phyloP scores from a whole-genome alignment of 1,139 yeast species.

The Torulaspora pretoriensis region DNA sequence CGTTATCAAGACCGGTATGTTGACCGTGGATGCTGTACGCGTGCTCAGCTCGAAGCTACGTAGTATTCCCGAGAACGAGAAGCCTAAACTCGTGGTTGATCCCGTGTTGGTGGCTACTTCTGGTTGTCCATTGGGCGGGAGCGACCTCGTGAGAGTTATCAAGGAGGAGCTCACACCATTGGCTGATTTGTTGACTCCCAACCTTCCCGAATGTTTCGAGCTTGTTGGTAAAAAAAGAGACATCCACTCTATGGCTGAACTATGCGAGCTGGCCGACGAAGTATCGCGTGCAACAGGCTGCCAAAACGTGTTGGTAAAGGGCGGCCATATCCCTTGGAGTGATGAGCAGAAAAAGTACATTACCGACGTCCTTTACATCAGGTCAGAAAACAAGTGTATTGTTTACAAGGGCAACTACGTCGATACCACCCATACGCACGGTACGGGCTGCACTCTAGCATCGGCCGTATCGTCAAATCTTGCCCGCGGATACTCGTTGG shows the following conservation, averaged over 20 bases:
- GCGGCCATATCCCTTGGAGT: constrained; percentile 70
- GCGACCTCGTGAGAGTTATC: constrained; percentile 44
- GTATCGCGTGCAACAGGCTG: constrained; percentile 46
- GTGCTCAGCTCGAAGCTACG: constrained; percentile 43
- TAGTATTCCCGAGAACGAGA: constrained; percentile 34
- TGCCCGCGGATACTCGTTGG: constrained; percentile 49
- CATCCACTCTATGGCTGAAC: constrained; percentile 37
- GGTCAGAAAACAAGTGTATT: constrained; percentile 39
- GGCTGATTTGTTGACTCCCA: constrained; percentile 74
- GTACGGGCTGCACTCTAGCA: constrained; percentile 88
- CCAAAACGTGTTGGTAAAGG: constrained; percentile 64
- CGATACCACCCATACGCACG: constrained; percentile 63
- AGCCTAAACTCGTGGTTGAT: constrained; percentile 54
- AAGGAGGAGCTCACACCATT: constrained; percentile 44
- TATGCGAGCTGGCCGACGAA: constrained; percentile 42
- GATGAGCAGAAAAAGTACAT: constrained; percentile 36
- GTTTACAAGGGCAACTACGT: constrained; percentile 50
- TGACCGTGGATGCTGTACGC: constrained; percentile 55
- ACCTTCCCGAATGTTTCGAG: constrained; percentile 57
- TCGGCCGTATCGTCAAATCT: constrained; percentile 76
- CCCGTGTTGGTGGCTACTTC: constrained; percentile 84
- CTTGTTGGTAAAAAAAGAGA: constrained; percentile 27
- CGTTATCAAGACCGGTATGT: constrained; percentile 80
- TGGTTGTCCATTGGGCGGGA: constrained; percentile 55
- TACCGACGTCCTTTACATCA: constrained; percentile 59